These are phyloP conservation scores for Amoebophrya sp. DNA, from an alignment of 169 alveolate genomes.

Conservation along the genomic window DNA sequence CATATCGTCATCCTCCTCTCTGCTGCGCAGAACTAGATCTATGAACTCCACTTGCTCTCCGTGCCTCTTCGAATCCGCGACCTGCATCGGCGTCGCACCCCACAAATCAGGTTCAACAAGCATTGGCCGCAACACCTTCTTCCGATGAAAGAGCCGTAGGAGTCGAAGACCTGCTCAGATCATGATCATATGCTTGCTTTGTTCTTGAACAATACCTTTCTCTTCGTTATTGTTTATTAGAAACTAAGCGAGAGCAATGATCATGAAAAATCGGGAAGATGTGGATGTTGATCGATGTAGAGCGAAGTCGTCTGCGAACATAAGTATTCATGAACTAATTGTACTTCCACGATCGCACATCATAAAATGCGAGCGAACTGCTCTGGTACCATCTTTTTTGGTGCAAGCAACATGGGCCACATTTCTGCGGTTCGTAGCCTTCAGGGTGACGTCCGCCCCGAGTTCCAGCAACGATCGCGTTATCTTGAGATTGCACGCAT, in stretches of 20 bases:
- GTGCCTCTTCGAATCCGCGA: background rate
- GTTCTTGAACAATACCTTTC: too few relatives aligned
- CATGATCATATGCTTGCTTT: too few relatives aligned
- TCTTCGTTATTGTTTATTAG: too few relatives aligned
- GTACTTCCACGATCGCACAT: too few relatives aligned
- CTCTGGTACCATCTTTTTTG: background rate
- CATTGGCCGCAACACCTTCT: background rate
- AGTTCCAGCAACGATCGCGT: background rate
- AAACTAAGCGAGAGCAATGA: too few relatives aligned
- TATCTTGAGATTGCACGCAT: background rate
- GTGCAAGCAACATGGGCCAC: slow-evolving; percentile 9
- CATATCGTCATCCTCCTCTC: too few relatives aligned
- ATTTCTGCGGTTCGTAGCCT: background rate
- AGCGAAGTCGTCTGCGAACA: too few relatives aligned
- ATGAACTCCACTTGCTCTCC: background rate
- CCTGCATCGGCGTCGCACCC: background rate
- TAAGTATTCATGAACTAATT: too few relatives aligned
- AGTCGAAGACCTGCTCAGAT: background rate
- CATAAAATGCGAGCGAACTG: too few relatives aligned
- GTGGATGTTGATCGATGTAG: too few relatives aligned
- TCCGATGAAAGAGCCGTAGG: background rate
- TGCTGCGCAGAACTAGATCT: too few relatives aligned
- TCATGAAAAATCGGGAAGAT: too few relatives aligned
- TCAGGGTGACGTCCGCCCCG: background rate
- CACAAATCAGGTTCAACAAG: background rate